Conservation (phyloP, 257 asterid genomes). For the Misopates orontium region DNA sequence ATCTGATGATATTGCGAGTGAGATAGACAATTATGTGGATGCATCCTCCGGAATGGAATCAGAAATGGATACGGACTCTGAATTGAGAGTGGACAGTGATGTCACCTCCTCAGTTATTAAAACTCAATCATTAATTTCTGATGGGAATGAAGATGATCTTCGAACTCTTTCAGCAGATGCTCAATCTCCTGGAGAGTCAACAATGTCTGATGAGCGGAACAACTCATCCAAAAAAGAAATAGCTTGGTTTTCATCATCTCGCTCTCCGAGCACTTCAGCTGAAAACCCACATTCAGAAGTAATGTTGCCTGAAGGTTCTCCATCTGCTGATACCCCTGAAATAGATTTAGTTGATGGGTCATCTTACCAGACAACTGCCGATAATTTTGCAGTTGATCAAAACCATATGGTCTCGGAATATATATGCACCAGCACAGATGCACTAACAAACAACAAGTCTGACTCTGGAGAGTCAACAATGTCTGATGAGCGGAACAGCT, state of each 20-base stretch:
- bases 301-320: constrained; percentile 25
- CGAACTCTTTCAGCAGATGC: constrained; percentile 56
- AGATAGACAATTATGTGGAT: constrained; percentile 73
- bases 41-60: constrained; percentile 78
- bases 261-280: constrained; percentile 37
- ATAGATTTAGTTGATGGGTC: constrained; percentile 25
- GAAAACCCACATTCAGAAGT: constrained; percentile 36
- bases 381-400: no score
- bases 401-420: no score
- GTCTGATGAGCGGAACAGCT: constrained; percentile 48
- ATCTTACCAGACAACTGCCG: constrained; percentile 29
- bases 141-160: constrained; percentile 42
- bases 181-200: constrained; percentile 54
- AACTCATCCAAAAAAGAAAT: constrained; percentile 40
- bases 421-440: no score
- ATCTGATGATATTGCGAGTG: constrained; percentile 72
- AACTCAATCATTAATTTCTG: constrained; percentile 34
- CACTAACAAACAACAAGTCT: no score
- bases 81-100: constrained; percentile 50
- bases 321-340: constrained; percentile 34
- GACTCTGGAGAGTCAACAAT: constrained; percentile 49
- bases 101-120: constrained; percentile 33
- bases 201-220: constrained; percentile 50
- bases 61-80: constrained; percentile 69
- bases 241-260: constrained; percentile 39